These are phyloP conservation scores for Isochrysis galbana DNA, from an alignment of 78 protist genomes.

Conservation along the genomic window DNA sequence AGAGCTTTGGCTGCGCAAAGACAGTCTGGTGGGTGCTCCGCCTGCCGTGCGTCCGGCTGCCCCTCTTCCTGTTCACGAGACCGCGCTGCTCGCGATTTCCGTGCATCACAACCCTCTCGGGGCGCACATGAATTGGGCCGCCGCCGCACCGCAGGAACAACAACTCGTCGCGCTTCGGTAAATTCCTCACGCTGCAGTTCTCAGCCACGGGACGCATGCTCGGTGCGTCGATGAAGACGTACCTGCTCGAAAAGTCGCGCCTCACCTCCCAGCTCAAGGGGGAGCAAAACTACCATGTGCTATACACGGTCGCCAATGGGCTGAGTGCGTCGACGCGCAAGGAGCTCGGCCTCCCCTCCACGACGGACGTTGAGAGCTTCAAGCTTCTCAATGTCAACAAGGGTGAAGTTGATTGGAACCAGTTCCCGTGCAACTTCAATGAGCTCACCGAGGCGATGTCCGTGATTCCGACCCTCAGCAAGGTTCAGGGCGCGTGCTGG, in stretches of 20 bases:
- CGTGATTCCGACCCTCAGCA: neutral
- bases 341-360: neutral
- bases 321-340: neutral
- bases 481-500: neutral
- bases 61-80: too few relatives aligned
- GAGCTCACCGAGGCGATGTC: neutral
- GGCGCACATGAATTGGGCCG: too few relatives aligned
- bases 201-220: neutral
- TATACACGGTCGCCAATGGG: neutral
- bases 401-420: neutral
- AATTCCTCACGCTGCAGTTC: slow-evolving; percentile 39
- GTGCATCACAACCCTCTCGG: too few relatives aligned
- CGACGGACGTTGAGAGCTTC: neutral
- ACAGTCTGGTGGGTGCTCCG: slow-evolving; percentile 56
- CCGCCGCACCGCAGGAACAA: slow-evolving; percentile 72
- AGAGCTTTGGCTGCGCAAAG: slow-evolving; percentile 86
- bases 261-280: slow-evolving; percentile 12
- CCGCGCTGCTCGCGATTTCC: too few relatives aligned
- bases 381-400: neutral
- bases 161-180: slow-evolving; percentile 81
- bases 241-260: slow-evolving; percentile 48
- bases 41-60: too few relatives aligned
- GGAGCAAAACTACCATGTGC: slow-evolving; percentile 44
- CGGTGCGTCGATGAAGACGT: slow-evolving; percentile 52
- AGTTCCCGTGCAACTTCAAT: neutral